These are phyloP conservation scores for Pythium aphanidermatum DNA, from an alignment of 352 stramenopile genomes.

Conservation along the genomic window DNA sequence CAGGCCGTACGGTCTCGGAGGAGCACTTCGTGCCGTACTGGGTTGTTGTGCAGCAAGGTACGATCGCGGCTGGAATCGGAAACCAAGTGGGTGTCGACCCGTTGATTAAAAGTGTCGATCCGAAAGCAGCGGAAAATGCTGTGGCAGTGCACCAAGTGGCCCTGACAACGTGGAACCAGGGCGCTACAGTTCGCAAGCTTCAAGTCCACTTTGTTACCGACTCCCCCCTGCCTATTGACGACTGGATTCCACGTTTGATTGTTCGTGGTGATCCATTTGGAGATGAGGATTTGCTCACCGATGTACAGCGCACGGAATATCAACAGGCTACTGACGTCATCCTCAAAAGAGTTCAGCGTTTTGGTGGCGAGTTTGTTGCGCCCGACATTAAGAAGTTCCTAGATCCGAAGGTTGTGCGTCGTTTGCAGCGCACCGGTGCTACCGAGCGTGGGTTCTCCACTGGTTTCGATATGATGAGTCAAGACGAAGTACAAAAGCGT, in stretches of 20 bases:
- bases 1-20: conserved; percentile 53
- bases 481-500: conserved; percentile 58
- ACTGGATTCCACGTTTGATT: conserved; percentile 39
- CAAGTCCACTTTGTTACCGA: conserved; percentile 30
- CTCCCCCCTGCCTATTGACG: conserved; percentile 27
- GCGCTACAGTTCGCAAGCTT: conserved; percentile 43
- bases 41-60: conserved; percentile 42
- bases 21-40: conserved; percentile 69
- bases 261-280: conserved; percentile 56
- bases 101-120: conserved; percentile 42
- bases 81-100: conserved; percentile 45
- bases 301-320: conserved; percentile 45
- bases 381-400: conserved; percentile 74
- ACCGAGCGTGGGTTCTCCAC: conserved; percentile 58
- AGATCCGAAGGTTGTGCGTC: conserved; percentile 67
- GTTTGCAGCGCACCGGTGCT: conserved; percentile 63
- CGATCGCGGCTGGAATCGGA: conserved; percentile 46
- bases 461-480: conserved; percentile 62
- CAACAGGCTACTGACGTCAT: conserved; percentile 33
- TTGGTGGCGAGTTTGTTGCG: conserved; percentile 51
- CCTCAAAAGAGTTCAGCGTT: conserved; percentile 52
- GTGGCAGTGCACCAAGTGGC: conserved; percentile 35
- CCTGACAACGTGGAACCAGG: conserved; percentile 65
- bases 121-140: conserved; percentile 15
- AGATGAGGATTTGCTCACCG: conserved; percentile 48